phyloP scores from a whole-genome alignment of 208 protist genomes.

The Willaertia magna region DNA sequence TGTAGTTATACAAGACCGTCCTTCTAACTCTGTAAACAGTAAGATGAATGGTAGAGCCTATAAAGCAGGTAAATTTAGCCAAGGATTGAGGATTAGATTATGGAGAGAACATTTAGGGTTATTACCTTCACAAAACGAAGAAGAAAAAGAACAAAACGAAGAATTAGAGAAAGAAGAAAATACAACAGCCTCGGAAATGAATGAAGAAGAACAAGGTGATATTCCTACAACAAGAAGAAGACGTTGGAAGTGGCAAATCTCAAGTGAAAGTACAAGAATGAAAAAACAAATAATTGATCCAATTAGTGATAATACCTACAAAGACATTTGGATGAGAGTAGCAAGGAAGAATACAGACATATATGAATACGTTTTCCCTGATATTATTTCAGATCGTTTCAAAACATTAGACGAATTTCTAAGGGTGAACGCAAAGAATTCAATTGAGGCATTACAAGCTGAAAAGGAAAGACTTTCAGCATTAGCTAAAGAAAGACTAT shows the following conservation, averaged over 20 bases:
- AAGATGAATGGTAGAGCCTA: background rate
- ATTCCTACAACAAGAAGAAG: background rate
- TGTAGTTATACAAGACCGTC: background rate
- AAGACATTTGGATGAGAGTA: background rate
- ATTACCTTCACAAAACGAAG: background rate
- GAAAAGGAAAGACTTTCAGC: too few relatives aligned
- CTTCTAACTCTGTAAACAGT: background rate
- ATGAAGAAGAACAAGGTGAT: background rate
- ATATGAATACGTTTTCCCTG: background rate
- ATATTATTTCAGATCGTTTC: background rate
- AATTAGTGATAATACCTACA: background rate
- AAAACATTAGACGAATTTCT: background rate
- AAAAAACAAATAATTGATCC: background rate
- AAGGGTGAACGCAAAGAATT: background rate
- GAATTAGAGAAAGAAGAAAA: too few relatives aligned
- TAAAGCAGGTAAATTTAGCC: background rate
- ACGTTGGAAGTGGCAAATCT: background rate
- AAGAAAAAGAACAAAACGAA: background rate
- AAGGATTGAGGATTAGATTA: background rate
- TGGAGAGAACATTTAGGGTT: constrained; percentile 10
- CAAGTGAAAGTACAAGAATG: too few relatives aligned
- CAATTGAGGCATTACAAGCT: background rate
- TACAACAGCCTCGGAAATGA: background rate
- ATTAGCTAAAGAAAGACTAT: background rate
- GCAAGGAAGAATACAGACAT: background rate